These are phyloP conservation scores for Penicillium sp. DNA, from an alignment of 2,329 filamentous ascomycete species.

Conservation along the genomic window DNA sequence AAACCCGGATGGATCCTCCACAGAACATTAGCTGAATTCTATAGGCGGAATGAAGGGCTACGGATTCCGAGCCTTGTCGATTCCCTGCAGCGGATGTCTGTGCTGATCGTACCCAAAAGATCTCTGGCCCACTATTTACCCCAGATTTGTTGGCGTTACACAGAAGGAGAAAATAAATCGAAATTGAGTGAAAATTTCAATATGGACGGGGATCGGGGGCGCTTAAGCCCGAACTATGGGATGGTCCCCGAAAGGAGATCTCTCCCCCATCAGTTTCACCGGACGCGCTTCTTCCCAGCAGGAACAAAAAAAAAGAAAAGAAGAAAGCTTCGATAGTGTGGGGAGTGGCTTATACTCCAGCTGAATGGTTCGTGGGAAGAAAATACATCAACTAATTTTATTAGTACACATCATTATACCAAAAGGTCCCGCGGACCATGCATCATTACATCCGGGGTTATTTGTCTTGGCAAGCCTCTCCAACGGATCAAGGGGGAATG, in stretches of 20 bases:
- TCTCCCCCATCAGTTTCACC: not conserved
- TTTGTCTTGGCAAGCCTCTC: not conserved
- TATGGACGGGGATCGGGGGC: constrained; percentile 3
- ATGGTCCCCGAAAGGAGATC: not conserved
- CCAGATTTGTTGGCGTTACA: constrained; percentile 23
- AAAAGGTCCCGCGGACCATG: not conserved
- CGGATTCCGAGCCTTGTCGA: constrained; percentile 17
- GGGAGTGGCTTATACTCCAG: not conserved
- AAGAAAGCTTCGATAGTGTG: constrained; percentile 1
- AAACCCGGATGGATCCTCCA: not conserved
- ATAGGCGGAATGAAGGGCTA: constrained; percentile 9
- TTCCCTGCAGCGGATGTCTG: constrained; percentile 31
- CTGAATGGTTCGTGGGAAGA: not conserved
- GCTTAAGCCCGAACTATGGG: constrained; percentile 4
- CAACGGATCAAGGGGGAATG: constrained; percentile 4
- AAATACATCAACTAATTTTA: not conserved
- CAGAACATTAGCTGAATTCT: not conserved
- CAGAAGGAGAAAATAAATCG: constrained; percentile 7
- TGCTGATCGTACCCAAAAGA: constrained; percentile 22
- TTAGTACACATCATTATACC: not conserved
- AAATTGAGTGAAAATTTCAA: constrained; percentile 8
- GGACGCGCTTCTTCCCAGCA: not conserved
- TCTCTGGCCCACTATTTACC: constrained; percentile 29
- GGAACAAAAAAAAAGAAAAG: not conserved
- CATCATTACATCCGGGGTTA: not conserved